phyloP scores from a whole-genome alignment of 768 basidiomycete species.

The Trametes maxima region DNA sequence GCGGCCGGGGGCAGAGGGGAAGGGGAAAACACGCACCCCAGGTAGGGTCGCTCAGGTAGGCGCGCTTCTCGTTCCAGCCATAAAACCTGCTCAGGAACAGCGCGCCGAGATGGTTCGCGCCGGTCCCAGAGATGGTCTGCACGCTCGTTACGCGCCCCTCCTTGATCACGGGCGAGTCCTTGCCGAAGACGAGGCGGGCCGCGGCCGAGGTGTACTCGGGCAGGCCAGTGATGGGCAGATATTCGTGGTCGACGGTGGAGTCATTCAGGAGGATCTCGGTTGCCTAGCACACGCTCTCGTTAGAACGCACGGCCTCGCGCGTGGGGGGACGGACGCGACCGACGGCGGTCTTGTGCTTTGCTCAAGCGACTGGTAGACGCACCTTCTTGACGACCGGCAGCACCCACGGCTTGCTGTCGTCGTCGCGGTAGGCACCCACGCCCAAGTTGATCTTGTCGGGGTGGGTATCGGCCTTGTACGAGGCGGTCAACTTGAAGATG shows the following conservation, averaged over 20 bases:
- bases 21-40: constrained; percentile 67
- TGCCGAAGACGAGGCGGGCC: constrained; percentile 78
- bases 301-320: neutral
- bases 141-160: constrained; percentile 76
- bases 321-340: neutral
- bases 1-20: neutral
- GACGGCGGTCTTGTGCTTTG: neutral
- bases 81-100: constrained; percentile 87
- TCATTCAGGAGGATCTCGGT: constrained; percentile 70
- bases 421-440: constrained; percentile 91
- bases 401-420: constrained; percentile 87
- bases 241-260: constrained; percentile 84
- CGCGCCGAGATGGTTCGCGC: constrained; percentile 92
- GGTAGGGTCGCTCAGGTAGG: constrained; percentile 91
- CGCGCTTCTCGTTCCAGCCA: constrained; percentile 52
- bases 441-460: constrained; percentile 88
- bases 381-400: constrained; percentile 91
- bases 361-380: constrained; percentile 18
- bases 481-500: constrained; percentile 89
- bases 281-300: constrained; percentile 50
- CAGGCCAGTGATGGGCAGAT: constrained; percentile 88
- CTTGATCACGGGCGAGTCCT: constrained; percentile 67
- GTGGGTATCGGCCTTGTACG: constrained; percentile 80
- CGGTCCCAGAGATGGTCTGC: constrained; percentile 95
- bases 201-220: constrained; percentile 82